Evolutionary conservation across 2,329 filamentous ascomycete genomes (phyloP).

Genomic region (Periconia digitata): DNA sequence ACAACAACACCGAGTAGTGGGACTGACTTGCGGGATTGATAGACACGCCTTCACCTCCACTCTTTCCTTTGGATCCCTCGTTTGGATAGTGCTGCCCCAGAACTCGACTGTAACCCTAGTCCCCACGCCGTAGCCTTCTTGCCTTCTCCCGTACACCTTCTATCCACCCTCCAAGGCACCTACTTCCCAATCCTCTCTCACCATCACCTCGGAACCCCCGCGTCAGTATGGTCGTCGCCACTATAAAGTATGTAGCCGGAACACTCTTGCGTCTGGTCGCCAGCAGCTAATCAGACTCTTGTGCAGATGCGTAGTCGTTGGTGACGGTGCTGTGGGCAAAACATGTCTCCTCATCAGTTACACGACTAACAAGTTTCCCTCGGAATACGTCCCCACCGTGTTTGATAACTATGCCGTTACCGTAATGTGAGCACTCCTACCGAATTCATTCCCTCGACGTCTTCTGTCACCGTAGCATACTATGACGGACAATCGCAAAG

Average conservation of each 20-base stretch:
- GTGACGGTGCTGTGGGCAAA: constrained; percentile 99
- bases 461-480: background rate
- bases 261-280: background rate
- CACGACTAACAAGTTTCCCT: constrained; percentile 99
- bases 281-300: constrained; percentile 1
- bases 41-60: constrained; percentile 29
- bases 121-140: constrained; percentile 17
- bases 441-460: background rate
- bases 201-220: background rate
- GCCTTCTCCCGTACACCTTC: background rate
- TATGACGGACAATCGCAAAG: background rate
- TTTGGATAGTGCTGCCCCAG: constrained; percentile 34
- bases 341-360: constrained; percentile 99
- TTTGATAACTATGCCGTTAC: constrained; percentile 99
- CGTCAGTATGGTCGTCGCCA: constrained; percentile 43
- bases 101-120: too few relatives aligned
- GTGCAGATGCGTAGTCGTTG: constrained; percentile 92
- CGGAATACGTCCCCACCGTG: constrained; percentile 98
- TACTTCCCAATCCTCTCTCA: background rate
- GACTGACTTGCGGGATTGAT: constrained; percentile 30
- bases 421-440: constrained; percentile 76
- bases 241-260: constrained; percentile 42
- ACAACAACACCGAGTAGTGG: constrained; percentile 4
- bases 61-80: constrained; percentile 33
- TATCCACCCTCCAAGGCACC: background rate